A percentile compares a stretch with the other conserved stretches of the same genome.
phyloP scores from a whole-genome alignment of 768 basidiomycete species.

The Pisolithus orientalis region DNA sequence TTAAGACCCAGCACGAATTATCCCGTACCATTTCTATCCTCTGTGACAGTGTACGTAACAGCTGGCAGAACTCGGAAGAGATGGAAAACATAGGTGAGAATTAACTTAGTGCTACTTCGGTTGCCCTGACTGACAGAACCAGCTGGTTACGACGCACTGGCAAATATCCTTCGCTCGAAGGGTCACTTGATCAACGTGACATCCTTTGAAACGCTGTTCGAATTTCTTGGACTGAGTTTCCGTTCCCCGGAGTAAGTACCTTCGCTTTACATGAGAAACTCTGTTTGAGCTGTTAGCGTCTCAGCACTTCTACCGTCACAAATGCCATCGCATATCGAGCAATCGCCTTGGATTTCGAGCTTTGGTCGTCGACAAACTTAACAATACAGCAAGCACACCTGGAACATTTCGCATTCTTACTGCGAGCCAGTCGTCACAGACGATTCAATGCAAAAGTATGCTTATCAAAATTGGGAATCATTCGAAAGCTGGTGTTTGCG shows the following conservation, averaged over 20 bases:
- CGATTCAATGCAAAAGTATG: constrained; percentile 75
- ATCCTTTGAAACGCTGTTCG: constrained; percentile 76
- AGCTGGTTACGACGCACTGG: constrained; percentile 89
- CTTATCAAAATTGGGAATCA: constrained; percentile 62
- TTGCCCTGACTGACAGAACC: constrained; percentile 3
- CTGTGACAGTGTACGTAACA: constrained; percentile 70
- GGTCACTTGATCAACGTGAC: constrained; percentile 70
- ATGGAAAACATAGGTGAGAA: constrained; percentile 81
- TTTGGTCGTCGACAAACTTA: constrained; percentile 69
- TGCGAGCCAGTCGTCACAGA: constrained; percentile 65
- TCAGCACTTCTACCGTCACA: constrained; percentile 73
- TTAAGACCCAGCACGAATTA: constrained; percentile 69
- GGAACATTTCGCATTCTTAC: constrained; percentile 73
- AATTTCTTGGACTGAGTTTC: constrained; percentile 82
- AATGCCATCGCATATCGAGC: constrained; percentile 78
- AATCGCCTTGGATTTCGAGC: constrained; percentile 83
- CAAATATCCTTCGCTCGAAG: constrained; percentile 67
- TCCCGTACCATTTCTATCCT: constrained; percentile 67
- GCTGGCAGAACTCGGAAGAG: constrained; percentile 93
- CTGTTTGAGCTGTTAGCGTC: not conserved
- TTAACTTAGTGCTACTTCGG: not conserved
- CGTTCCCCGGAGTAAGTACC: constrained; percentile 66
- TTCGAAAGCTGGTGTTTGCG: constrained; percentile 74
- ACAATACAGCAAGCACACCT: constrained; percentile 79
- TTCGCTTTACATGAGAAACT: not conserved